These are phyloP conservation scores for Fusarium azukiicola DNA, from an alignment of 2,329 filamentous ascomycete genomes.

Conservation along the genomic window DNA sequence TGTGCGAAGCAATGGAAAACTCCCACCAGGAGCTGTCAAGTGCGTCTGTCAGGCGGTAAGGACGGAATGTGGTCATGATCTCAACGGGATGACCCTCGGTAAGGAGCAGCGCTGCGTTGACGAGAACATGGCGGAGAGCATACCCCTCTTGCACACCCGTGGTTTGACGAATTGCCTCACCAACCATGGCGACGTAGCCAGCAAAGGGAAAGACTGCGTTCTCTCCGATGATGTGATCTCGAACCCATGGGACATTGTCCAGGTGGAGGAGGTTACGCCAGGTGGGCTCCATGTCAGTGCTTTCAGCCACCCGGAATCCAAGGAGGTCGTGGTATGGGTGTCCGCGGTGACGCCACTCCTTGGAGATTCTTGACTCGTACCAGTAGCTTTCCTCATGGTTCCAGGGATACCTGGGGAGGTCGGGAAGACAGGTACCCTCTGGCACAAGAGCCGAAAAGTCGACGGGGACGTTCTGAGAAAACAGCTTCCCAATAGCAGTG, in stretches of 20 bases:
- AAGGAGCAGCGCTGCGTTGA: slow-evolving; percentile 58
- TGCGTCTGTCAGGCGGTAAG: slow-evolving; percentile 48
- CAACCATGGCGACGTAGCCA: slow-evolving; percentile 60
- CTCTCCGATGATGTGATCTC: slow-evolving; percentile 68
- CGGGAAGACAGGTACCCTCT: slow-evolving; percentile 29
- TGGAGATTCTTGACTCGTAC: slow-evolving; percentile 56
- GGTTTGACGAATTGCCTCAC: slow-evolving; percentile 49
- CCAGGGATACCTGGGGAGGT: slow-evolving; percentile 65
- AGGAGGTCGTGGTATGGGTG: slow-evolving; percentile 64
- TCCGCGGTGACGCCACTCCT: slow-evolving; percentile 57
- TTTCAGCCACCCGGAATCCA: slow-evolving; percentile 40
- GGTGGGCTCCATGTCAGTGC: slow-evolving; percentile 30
- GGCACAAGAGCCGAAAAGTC: slow-evolving; percentile 29
- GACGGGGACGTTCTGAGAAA: slow-evolving; percentile 43
- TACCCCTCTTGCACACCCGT: slow-evolving; percentile 11
- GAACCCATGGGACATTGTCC: slow-evolving; percentile 61
- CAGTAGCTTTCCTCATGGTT: slow-evolving; percentile 60
- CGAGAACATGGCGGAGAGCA: slow-evolving; percentile 53
- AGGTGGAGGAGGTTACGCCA: slow-evolving; percentile 51
- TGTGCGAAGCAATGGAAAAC: slow-evolving; percentile 54
- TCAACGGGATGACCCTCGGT: slow-evolving; percentile 55
- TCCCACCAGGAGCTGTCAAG: slow-evolving; percentile 56
- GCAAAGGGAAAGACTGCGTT: slow-evolving; percentile 66
- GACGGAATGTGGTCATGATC: slow-evolving; percentile 57
- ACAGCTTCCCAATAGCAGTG: slow-evolving; percentile 53